Percentiles rank a stretch among this genome's conserved stretches.
phyloP scores from a whole-genome alignment of 306 rosid species.

The Casuarina equisetifolia region DNA sequence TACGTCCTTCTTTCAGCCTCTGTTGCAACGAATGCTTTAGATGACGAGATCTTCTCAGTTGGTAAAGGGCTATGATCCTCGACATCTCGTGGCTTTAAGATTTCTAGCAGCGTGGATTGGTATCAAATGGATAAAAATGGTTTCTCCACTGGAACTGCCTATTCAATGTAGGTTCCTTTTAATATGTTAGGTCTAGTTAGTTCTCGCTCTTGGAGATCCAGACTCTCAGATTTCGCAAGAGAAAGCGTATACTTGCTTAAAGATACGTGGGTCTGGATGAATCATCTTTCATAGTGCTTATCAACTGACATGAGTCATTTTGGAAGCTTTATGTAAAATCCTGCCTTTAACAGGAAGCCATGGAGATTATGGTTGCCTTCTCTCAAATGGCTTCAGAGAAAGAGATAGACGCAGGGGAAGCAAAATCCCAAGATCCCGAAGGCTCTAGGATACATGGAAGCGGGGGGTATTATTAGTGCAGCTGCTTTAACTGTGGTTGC shows the following conservation, averaged over 20 bases:
- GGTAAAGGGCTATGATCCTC: conserved; percentile 33
- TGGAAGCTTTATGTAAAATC: neutral
- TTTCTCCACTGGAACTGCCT: neutral
- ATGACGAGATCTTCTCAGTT: neutral
- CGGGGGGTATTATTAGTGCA: conserved; percentile 33
- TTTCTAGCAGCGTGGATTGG: conserved; percentile 34
- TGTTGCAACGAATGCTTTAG: conserved; percentile 21
- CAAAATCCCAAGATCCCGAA: conserved; percentile 1
- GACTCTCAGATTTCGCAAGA: neutral
- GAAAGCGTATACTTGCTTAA: neutral
- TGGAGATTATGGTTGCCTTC: conserved; percentile 33
- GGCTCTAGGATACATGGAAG: conserved; percentile 22
- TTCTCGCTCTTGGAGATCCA: neutral
- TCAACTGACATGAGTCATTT: neutral
- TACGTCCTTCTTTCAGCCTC: conserved; percentile 25
- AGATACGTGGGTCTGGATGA: neutral
- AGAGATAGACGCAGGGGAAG: neutral
- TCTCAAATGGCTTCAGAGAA: conserved; percentile 24
- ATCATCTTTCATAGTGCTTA: neutral
- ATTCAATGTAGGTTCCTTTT: neutral
- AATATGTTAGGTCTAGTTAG: neutral
- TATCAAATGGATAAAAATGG: conserved; percentile 31
- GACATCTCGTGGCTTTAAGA: conserved; percentile 31
- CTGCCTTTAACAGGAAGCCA: conserved; percentile 25
- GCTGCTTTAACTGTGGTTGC: conserved; percentile 35